Conservation (phyloP, 2,329 filamentous ascomycete species). For the Endothia cerciana region DNA sequence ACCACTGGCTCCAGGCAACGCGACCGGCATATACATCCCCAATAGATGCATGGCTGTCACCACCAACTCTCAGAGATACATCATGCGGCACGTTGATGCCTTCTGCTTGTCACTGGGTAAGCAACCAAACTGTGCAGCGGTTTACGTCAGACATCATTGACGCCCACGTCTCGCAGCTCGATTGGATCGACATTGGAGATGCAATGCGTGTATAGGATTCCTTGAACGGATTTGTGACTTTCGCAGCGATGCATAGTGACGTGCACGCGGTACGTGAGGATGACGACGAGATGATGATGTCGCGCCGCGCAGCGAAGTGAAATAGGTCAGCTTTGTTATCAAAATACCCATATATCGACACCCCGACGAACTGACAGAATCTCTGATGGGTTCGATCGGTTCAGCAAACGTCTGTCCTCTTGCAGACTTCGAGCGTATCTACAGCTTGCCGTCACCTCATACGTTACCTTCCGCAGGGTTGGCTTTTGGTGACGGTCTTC, state of each 20-base stretch:
- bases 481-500: background rate
- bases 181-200: slow-evolving; percentile 20
- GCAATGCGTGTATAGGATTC: background rate
- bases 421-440: no score
- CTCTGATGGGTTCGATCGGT: slow-evolving; percentile 4
- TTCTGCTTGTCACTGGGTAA: slow-evolving; percentile 38
- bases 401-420: background rate
- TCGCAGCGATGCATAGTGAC: no score
- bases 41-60: slow-evolving; percentile 39
- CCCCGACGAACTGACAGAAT: background rate
- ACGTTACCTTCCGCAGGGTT: background rate
- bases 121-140: slow-evolving; percentile 40
- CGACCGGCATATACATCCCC: slow-evolving; percentile 37
- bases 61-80: slow-evolving; percentile 53
- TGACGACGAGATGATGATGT: no score
- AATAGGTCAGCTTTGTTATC: no score
- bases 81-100: slow-evolving; percentile 44
- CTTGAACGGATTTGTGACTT: no score
- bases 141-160: slow-evolving; percentile 13
- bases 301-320: no score
- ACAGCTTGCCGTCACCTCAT: background rate
- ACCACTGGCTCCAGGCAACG: slow-evolving; percentile 63
- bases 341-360: background rate
- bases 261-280: no score
- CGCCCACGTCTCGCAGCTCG: slow-evolving; percentile 5